Base-by-base conservation (phyloP, 1,139 yeast species). In the Scheffersomyces lignicola region DNA sequence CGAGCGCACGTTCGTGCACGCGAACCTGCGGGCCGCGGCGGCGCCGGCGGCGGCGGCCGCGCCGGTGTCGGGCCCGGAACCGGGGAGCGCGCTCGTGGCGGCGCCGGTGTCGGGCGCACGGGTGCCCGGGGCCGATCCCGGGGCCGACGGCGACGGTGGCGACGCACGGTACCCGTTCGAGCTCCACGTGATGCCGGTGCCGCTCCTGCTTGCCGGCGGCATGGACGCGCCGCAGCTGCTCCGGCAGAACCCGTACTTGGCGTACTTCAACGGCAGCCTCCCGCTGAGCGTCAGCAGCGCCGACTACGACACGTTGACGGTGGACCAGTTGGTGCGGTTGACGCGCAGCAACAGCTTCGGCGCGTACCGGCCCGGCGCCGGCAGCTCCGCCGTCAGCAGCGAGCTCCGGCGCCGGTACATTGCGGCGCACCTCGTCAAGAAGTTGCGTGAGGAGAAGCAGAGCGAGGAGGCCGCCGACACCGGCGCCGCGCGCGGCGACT, bases 391-490 rank as follows among this genome's bases (percentile, higher is more conserved):
- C 2, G 48, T 59, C 26, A 55, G 48, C 40, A 56, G 54, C 38
- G 72, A 65, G 37, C 49, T 65, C 12, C 56, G 69, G 39, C 56
- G 67, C 41, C 52, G 68, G 33, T 69, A 61, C 39, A 52, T 69
- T 36, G 62, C 65, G 22, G 56, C 65, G 15, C 58, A 59, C 34
- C 60, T 69, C 15, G 42, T 70, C 27, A 64, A 62, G 38, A 69
- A 68, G 42, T 52, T 70, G 33, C 54, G 60, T 22, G 66, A 65
- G 32, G 69, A 65, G 32, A 67, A 66, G 38, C 70, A 64, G 28
- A 41, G 45, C 20, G 74, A 69, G 31, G 42, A 58, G 18, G 51
- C 62, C 22, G 73, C 68, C 41, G 62, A 60, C 32, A 54, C 61
- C 25, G 56, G 56, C 43, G 40, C 50, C 13, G 54, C 56, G 37